Evolutionary conservation across 805 yeast species (phyloP).

Genomic region (Metschnikowia anglica): DNA sequence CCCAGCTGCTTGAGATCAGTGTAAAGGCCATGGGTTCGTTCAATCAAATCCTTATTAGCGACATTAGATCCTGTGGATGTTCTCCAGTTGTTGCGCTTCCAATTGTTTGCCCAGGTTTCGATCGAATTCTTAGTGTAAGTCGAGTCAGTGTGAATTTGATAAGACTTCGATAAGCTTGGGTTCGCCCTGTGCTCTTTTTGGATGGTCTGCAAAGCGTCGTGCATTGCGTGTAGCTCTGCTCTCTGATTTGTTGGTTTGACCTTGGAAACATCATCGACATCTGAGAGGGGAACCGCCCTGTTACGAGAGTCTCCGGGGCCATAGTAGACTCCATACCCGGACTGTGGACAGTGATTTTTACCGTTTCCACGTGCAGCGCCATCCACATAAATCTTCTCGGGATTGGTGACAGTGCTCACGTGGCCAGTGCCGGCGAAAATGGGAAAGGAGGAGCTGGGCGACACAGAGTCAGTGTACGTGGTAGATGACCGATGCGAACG

Average conservation of each 20-base stretch:
- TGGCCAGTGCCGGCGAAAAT: neutral
- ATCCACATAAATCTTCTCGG: conserved; percentile 58
- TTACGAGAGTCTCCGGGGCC: conserved; percentile 57
- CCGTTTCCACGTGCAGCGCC: conserved; percentile 75
- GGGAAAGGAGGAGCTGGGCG: too few relatives aligned
- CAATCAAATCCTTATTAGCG: conserved; percentile 52
- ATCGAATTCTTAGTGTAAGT: conserved; percentile 58
- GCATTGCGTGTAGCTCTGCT: conserved; percentile 74
- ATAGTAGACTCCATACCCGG: conserved; percentile 78
- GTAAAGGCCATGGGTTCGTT: conserved; percentile 26
- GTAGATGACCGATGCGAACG: too few relatives aligned
- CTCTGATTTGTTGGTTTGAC: conserved; percentile 67
- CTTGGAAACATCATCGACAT: conserved; percentile 21
- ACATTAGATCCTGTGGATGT: conserved; percentile 46
- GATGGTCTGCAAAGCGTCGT: conserved; percentile 51
- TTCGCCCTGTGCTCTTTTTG: conserved; percentile 29
- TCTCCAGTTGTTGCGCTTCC: conserved; percentile 59
- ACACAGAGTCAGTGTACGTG: too few relatives aligned
- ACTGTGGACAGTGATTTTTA: conserved; percentile 27
- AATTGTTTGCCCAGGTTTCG: conserved; percentile 54
- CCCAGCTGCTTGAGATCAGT: conserved; percentile 35
- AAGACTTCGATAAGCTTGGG: conserved; percentile 14
- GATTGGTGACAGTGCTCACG: neutral
- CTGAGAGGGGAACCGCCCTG: conserved; percentile 50
- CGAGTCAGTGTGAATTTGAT: conserved; percentile 67